Conservation (phyloP, 352 stramenopile species). For the Phytophthora kernoviae region DNA sequence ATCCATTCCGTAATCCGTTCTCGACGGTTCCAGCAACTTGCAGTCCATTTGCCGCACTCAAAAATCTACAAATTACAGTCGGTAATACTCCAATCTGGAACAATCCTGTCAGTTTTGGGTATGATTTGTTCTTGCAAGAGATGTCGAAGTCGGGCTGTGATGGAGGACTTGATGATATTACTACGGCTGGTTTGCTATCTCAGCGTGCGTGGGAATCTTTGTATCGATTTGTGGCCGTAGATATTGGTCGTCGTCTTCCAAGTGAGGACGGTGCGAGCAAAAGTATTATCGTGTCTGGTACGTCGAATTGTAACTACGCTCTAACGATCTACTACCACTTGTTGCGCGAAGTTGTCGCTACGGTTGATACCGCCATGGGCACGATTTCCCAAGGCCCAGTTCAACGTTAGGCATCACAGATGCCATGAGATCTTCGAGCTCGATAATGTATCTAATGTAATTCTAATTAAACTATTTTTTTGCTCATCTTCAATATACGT, state of each 20-base stretch:
- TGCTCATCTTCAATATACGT: slow-evolving; percentile 28
- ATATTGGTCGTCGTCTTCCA: slow-evolving; percentile 33
- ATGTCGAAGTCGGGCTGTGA: slow-evolving; percentile 28
- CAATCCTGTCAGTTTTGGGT: too few species aligned
- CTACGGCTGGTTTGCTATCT: slow-evolving; percentile 13
- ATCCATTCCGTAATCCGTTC: not conserved
- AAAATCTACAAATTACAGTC: too few species aligned
- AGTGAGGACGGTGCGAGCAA: slow-evolving; percentile 30
- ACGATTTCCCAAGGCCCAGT: slow-evolving; percentile 23
- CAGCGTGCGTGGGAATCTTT: slow-evolving; percentile 28
- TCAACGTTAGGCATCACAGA: slow-evolving; percentile 14
- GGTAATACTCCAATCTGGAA: too few species aligned
- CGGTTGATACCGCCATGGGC: slow-evolving; percentile 27
- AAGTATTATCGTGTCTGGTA: slow-evolving; percentile 22
- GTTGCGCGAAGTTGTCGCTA: slow-evolving; percentile 33
- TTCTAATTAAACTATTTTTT: slow-evolving; percentile 1
- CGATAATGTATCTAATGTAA: too few species aligned
- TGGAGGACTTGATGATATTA: slow-evolving; percentile 27
- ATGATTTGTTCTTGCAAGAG: slow-evolving; percentile 35
- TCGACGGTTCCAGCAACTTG: not conserved
- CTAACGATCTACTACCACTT: slow-evolving; percentile 26
- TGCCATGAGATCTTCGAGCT: too few species aligned
- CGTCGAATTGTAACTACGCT: too few species aligned
- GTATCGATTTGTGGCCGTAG: slow-evolving; percentile 29
- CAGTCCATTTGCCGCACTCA: slow-evolving; percentile 2